Evolutionary conservation across 2,329 filamentous ascomycete species (phyloP).

Genomic region (Teratosphaeria destructans): DNA sequence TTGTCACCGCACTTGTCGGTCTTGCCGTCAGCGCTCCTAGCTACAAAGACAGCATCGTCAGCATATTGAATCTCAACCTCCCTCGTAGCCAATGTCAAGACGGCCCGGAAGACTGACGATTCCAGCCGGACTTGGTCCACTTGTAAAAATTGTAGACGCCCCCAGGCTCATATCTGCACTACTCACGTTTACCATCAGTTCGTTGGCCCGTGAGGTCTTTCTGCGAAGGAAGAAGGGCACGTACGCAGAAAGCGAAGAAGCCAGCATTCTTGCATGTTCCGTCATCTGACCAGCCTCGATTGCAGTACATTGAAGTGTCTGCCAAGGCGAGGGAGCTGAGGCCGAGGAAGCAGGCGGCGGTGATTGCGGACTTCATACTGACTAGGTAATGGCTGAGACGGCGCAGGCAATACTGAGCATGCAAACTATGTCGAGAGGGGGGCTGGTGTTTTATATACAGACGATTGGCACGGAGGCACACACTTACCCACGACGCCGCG

Average conservation of each 20-base stretch:
- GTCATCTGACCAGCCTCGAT: not conserved
- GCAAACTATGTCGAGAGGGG: not conserved
- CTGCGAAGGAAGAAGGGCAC: not conserved
- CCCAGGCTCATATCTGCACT: not conserved
- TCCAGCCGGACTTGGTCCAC: not conserved
- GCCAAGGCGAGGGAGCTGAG: not conserved
- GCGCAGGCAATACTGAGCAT: too few relatives aligned
- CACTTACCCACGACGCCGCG: not conserved
- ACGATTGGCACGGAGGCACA: not conserved
- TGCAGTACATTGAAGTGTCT: not conserved
- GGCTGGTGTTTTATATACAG: not conserved
- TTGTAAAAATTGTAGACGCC: not conserved
- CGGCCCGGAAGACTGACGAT: not conserved
- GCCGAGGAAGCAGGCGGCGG: not conserved
- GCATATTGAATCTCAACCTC: not conserved
- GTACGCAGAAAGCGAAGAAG: not conserved
- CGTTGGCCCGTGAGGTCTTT: not conserved
- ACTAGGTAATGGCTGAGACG: too few relatives aligned
- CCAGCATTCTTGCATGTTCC: not conserved
- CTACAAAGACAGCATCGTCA: not conserved
- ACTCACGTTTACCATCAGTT: not conserved
- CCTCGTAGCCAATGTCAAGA: not conserved
- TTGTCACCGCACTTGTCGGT: not conserved
- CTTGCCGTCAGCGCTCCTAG: not conserved
- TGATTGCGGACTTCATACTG: not conserved